Percentiles rank a stretch among this genome's conserved stretches.
Conservation (phyloP, 352 stramenopile genomes). For the Pilasporangium apinafurcum region DNA sequence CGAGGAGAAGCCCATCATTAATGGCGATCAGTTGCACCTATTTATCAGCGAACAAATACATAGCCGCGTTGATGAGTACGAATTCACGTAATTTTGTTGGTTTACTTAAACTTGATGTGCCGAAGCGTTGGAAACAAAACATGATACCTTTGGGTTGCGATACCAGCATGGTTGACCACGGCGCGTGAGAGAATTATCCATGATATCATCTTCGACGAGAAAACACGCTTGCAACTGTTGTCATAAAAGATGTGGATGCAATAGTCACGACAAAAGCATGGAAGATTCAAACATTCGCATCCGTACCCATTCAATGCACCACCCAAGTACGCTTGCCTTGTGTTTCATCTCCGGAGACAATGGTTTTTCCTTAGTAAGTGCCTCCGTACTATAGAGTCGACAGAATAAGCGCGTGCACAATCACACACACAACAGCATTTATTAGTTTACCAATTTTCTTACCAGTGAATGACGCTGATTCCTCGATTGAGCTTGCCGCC, state of each 20-base stretch:
- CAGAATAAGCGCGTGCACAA: neutral
- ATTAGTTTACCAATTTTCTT: neutral
- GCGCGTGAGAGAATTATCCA: conserved; percentile 95
- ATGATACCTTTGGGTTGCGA: conserved; percentile 63
- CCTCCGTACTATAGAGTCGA: conserved; percentile 36
- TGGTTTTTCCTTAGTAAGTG: conserved; percentile 30
- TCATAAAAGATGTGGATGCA: neutral
- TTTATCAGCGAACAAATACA: too few relatives aligned
- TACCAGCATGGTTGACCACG: conserved; percentile 98
- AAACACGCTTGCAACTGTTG: conserved; percentile 96
- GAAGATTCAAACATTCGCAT: too few relatives aligned
- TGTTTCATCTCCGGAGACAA: conserved; percentile 63
- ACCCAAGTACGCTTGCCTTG: conserved; percentile 94
- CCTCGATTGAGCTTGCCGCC: conserved; percentile 98
- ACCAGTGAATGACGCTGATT: conserved; percentile 93
- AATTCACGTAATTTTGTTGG: too few relatives aligned
- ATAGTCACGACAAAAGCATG: neutral
- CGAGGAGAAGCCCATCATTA: conserved; percentile 96
- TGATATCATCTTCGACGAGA: conserved; percentile 98
- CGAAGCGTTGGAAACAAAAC: conserved; percentile 8
- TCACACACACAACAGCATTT: neutral
- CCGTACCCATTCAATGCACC: conserved; percentile 96
- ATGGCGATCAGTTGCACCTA: conserved; percentile 93
- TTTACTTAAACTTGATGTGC: too few relatives aligned
- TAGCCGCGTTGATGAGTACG: too few relatives aligned